Conservation (phyloP, 2,329 filamentous ascomycete species). For the Epichloe hybrida region DNA sequence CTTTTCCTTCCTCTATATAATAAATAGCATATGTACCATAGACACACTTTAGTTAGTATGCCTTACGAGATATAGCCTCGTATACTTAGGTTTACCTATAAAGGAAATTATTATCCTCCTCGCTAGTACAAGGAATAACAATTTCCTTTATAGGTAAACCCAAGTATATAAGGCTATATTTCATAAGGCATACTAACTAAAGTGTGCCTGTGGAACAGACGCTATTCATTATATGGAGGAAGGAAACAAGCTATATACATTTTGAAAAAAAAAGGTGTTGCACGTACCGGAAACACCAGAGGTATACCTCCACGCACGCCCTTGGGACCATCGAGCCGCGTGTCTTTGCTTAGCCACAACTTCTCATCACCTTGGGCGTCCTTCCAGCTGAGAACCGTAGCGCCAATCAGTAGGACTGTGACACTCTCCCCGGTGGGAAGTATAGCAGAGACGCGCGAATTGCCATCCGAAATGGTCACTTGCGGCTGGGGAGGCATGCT, state of each 20-base stretch:
- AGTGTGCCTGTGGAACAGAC: too few relatives aligned
- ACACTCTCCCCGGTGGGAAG: slow-evolving; percentile 80
- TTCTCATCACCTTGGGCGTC: slow-evolving; percentile 65
- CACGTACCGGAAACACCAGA: slow-evolving; percentile 75
- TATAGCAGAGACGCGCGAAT: slow-evolving; percentile 60
- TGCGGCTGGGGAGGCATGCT: slow-evolving; percentile 64
- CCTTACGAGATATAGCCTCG: too few relatives aligned
- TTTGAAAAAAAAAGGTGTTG: neutral
- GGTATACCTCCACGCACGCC: slow-evolving; percentile 85
- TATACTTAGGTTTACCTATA: too few relatives aligned
- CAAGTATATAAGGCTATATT: too few relatives aligned
- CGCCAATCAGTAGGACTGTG: slow-evolving; percentile 77
- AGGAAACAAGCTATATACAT: neutral
- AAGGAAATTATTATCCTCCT: too few relatives aligned
- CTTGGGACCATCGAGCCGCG: slow-evolving; percentile 75
- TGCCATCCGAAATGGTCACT: slow-evolving; percentile 60
- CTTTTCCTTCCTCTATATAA: neutral
- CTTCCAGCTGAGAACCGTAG: slow-evolving; percentile 91
- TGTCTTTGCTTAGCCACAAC: slow-evolving; percentile 70
- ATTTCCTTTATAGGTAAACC: too few relatives aligned
- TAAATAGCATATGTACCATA: too few relatives aligned
- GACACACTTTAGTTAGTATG: too few relatives aligned
- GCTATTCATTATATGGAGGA: too few relatives aligned
- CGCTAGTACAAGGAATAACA: too few relatives aligned
- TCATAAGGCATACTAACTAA: too few relatives aligned